Conservation (phyloP, 176 grass and related monocot genomes). For the Carex parvula region DNA sequence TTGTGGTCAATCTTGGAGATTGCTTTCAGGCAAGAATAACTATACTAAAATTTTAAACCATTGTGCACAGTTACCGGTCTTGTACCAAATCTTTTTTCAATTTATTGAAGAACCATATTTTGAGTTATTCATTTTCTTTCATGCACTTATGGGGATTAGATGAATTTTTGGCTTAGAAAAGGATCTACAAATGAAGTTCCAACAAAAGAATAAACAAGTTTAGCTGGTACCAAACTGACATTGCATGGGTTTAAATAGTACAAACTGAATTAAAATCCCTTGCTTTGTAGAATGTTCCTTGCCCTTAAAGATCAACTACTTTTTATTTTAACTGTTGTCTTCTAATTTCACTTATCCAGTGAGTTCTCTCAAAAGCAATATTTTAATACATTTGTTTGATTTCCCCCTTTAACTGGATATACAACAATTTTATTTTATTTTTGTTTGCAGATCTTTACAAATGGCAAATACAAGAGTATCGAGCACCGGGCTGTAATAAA, state of each 20-base stretch:
- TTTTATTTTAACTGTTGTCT: not conserved
- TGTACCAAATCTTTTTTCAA: not conserved
- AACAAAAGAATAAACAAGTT: not conserved
- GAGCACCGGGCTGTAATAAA: slow-evolving; percentile 42
- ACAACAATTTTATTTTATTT: not conserved
- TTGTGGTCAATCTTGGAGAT: slow-evolving; percentile 62
- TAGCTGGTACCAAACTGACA: not conserved
- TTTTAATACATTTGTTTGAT: not conserved
- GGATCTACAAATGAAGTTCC: not conserved
- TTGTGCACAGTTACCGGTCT: not conserved
- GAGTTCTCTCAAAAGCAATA: not conserved
- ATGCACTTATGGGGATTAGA: not conserved
- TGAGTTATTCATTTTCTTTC: not conserved
- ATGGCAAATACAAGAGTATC: slow-evolving; percentile 45
- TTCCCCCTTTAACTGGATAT: not conserved
- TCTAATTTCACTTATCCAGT: not conserved
- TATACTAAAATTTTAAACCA: slow-evolving; percentile 2
- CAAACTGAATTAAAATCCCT: not conserved
- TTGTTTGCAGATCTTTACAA: slow-evolving; percentile 40
- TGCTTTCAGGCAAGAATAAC: slow-evolving; percentile 35
- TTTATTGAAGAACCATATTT: not conserved
- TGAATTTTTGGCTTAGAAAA: not conserved
- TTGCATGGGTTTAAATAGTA: too few species aligned
- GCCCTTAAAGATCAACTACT: not conserved
- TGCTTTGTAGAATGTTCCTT: not conserved